These are phyloP conservation scores for Stereum hirsutum DNA, from an alignment of 1,284 basidiomycete species.

Conservation along the genomic window DNA sequence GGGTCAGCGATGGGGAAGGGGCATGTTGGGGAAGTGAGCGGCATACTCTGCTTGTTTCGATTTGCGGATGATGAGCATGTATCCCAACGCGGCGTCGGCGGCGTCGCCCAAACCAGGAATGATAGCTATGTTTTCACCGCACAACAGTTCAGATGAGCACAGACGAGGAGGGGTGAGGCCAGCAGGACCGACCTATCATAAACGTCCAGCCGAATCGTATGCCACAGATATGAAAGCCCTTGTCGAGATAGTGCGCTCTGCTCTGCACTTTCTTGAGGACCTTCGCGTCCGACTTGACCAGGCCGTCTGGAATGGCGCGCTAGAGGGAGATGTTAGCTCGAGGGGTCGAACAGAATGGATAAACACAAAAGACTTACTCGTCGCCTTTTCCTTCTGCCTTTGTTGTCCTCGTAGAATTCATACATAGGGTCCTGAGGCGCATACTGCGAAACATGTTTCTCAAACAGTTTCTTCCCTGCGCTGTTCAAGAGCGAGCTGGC, in stretches of 20 bases:
- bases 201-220: conserved; percentile 86
- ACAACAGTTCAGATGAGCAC: too few relatives aligned
- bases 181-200: conserved; percentile 52
- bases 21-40: not conserved
- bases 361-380: conserved; percentile 40
- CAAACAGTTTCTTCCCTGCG: conserved; percentile 51
- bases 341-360: conserved; percentile 1
- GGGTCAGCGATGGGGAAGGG: not conserved
- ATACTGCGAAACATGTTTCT: conserved; percentile 54
- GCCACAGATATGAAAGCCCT: conserved; percentile 79
- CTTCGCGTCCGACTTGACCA: conserved; percentile 71
- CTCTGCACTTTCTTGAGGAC: conserved; percentile 69
- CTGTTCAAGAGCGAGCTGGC: conserved; percentile 10
- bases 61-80: conserved; percentile 72
- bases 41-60: conserved; percentile 24
- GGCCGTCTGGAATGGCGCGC: conserved; percentile 70
- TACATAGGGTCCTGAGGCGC: conserved; percentile 74
- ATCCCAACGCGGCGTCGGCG: conserved; percentile 60
- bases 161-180: not conserved
- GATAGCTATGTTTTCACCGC: too few relatives aligned
- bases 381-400: conserved; percentile 59
- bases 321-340: conserved; percentile 18
- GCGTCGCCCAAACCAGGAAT: conserved; percentile 68
- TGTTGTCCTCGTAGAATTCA: conserved; percentile 59
- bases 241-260: conserved; percentile 88